Percentiles rank a stretch among this genome's conserved stretches.
These are phyloP conservation scores for Penicillium malachiteum DNA, from an alignment of 495 filamentous ascomycete genomes.

Conservation along the genomic window DNA sequence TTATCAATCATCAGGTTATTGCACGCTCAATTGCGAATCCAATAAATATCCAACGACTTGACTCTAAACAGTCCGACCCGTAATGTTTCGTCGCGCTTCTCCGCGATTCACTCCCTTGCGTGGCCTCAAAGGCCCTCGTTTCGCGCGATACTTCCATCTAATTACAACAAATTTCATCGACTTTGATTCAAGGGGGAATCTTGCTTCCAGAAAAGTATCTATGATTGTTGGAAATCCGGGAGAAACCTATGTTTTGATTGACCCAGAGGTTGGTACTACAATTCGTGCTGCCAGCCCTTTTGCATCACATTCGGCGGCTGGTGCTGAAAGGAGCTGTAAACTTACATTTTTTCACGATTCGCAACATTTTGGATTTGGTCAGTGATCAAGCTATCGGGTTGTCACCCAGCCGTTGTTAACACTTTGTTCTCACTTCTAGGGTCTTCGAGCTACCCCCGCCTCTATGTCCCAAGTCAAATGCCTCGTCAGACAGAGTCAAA, in stretches of 20 bases:
- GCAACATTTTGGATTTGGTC: slow-evolving; percentile 32
- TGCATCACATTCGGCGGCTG: slow-evolving; percentile 18
- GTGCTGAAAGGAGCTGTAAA: slow-evolving; percentile 28
- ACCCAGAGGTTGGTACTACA: slow-evolving; percentile 26
- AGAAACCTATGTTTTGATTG: slow-evolving; percentile 32
- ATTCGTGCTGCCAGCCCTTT: slow-evolving; percentile 29
- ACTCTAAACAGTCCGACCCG: not conserved
- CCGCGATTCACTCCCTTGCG: slow-evolving; percentile 10
- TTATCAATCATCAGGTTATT: too few relatives aligned
- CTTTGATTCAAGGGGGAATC: slow-evolving; percentile 25
- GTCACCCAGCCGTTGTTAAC: slow-evolving; percentile 3
- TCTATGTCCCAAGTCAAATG: slow-evolving; percentile 27
- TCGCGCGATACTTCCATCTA: slow-evolving; percentile 24
- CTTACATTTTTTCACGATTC: slow-evolving; percentile 36
- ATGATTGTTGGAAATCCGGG: slow-evolving; percentile 30
- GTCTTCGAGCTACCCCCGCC: slow-evolving; percentile 30
- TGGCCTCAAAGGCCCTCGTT: slow-evolving; percentile 10
- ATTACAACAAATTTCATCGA: slow-evolving; percentile 30
- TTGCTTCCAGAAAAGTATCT: slow-evolving; percentile 25
- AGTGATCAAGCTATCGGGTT: slow-evolving; percentile 7
- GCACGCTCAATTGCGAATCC: too few relatives aligned
- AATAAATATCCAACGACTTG: too few relatives aligned
- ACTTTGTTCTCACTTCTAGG: slow-evolving; percentile 19
- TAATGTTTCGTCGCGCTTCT: slow-evolving; percentile 23
- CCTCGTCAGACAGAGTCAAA: slow-evolving; percentile 29